Evolutionary conservation across 768 basidiomycete species (phyloP), one percentile per base, ranked within the genome.

Genomic region (Psilocybe cubensis): DNA sequence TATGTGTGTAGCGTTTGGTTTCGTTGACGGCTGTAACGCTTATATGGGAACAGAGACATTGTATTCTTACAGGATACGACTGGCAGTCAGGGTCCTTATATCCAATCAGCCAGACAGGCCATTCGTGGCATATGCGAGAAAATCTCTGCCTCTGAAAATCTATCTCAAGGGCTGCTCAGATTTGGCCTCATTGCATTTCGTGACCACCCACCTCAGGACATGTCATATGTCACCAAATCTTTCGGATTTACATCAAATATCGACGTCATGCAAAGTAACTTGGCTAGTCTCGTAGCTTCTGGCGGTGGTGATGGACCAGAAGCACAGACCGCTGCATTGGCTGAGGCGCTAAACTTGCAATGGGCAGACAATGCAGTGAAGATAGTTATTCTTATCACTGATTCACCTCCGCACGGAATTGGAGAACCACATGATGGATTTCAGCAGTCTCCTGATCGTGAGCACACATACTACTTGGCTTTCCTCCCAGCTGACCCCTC

Each of bases 341-440:
- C 78, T 14, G 80, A 76, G 35, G 77, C 79, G 3, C 59, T 83
- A 54, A 72, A 75, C 28, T 66, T 83, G 63, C 71, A 77, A 23
- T 87, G 84, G 84, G 72, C 78, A 31, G 72, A 74, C 18, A 66
- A 72, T 4, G 80, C 82, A 3, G 73, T 76, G 4, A 85, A 83
- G 72, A 80, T 85, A 70, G 75, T 77, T 17, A 77, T 86, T 1
- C 70, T 84, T 17, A 80, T 85, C 44, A 82, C 84, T 11, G 85
- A 86, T 67, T 77, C 84, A 1, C 83, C 84, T 31, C 82, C 83
- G 1, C 84, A 86, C 70, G 85, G 83, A 9, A 75, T 86, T 43
- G 83, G 82, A 20, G 82, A 84, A 63, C 66, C 67, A 24, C 81
- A 79, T 12, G 84, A 85, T 69, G 79, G 78, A 56, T 70, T 70